A percentile compares a stretch with the other conserved stretches of the same genome.
Conservation (phyloP, 1,284 basidiomycete genomes). For the Termitomyces sp. region DNA sequence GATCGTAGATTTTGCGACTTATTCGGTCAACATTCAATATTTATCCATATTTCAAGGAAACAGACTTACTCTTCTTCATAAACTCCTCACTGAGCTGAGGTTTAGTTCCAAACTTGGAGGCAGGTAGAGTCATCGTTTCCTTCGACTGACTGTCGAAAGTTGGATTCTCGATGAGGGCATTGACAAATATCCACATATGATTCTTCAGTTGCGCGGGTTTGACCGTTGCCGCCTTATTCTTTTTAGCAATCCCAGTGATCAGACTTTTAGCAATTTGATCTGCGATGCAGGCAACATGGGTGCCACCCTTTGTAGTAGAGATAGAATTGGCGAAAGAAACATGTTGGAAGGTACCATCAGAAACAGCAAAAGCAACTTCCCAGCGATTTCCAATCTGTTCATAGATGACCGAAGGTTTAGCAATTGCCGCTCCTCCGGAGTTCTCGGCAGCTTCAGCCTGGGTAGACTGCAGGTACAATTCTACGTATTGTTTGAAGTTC, state of each 20-base stretch:
- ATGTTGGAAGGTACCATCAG: conserved; percentile 87
- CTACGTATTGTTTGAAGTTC: conserved; percentile 97
- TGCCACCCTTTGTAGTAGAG: conserved; percentile 95
- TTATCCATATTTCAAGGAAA: background rate
- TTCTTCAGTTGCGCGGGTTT: conserved; percentile 94
- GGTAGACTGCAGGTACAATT: conserved; percentile 83
- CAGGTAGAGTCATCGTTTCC: conserved; percentile 87
- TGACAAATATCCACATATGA: conserved; percentile 99
- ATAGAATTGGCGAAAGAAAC: conserved; percentile 99
- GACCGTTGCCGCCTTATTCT: conserved; percentile 92
- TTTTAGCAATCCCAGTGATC: conserved; percentile 83
- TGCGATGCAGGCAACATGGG: conserved; percentile 85
- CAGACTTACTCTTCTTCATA: conserved; percentile 79
- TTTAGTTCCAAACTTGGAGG: conserved; percentile 89
- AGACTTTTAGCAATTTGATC: conserved; percentile 88
- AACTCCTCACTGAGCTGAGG: conserved; percentile 86
- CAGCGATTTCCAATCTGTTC: conserved; percentile 81
- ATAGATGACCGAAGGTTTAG: conserved; percentile 80
- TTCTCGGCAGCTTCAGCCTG: conserved; percentile 60
- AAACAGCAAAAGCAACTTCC: conserved; percentile 96
- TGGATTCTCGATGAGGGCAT: conserved; percentile 95
- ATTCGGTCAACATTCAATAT: background rate
- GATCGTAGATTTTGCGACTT: conserved; percentile 88
- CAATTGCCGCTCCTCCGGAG: conserved; percentile 68
- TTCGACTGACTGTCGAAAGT: conserved; percentile 99